Percentiles rank a stretch among this genome's conserved stretches.
Conservation (phyloP, 1,284 basidiomycete species). For the Meira miltonrushii region DNA sequence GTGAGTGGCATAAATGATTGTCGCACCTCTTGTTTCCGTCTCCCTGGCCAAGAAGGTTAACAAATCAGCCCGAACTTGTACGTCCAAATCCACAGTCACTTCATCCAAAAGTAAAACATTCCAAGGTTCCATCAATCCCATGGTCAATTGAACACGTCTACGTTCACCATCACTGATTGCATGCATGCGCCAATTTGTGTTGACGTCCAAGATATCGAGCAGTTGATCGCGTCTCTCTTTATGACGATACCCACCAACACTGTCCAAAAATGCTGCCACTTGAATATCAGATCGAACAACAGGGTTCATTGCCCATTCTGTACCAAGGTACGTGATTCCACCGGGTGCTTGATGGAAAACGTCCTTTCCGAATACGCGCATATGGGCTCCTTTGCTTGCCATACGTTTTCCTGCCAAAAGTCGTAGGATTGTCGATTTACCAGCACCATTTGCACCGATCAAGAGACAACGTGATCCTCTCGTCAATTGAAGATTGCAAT, state of each 20-base stretch:
- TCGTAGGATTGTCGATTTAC: slow-evolving; percentile 90
- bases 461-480: slow-evolving; percentile 45
- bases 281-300: slow-evolving; percentile 66
- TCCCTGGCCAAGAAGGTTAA: slow-evolving; percentile 81
- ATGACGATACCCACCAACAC: slow-evolving; percentile 89
- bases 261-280: slow-evolving; percentile 66
- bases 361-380: slow-evolving; percentile 46
- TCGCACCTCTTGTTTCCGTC: slow-evolving; percentile 73
- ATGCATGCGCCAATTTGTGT: slow-evolving; percentile 71
- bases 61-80: slow-evolving; percentile 85
- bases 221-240: slow-evolving; percentile 79
- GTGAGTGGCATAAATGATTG: slow-evolving; percentile 68
- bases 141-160: slow-evolving; percentile 85
- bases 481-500: slow-evolving; percentile 38
- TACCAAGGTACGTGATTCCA: slow-evolving; percentile 70
- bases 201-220: slow-evolving; percentile 86
- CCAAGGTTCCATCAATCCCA: slow-evolving; percentile 95
- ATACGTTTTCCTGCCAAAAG: slow-evolving; percentile 80
- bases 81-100: slow-evolving; percentile 97
- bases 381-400: slow-evolving; percentile 26
- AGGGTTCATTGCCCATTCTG: slow-evolving; percentile 81
- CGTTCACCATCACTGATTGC: slow-evolving; percentile 92
- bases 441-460: slow-evolving; percentile 61
- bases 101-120: slow-evolving; percentile 89
- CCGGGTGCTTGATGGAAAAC: slow-evolving; percentile 45